Evolutionary conservation across 768 basidiomycete genomes (phyloP).

Genomic region (Mycena leptocephala): DNA sequence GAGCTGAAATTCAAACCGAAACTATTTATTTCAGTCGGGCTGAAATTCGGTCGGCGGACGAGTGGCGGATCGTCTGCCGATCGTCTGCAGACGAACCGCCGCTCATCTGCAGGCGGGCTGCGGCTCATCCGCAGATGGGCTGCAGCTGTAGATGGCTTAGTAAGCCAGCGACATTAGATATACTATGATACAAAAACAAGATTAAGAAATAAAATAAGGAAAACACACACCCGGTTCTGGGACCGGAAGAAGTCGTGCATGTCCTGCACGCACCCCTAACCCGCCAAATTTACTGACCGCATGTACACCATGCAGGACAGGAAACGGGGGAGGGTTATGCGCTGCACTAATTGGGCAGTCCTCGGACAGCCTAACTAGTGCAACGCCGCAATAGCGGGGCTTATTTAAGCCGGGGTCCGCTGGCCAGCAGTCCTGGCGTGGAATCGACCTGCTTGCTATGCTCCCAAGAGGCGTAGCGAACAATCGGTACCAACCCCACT

Average conservation of each 20-base stretch:
- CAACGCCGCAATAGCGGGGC: slow-evolving; percentile 25
- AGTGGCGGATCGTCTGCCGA: too few species aligned
- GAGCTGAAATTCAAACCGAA: too few species aligned
- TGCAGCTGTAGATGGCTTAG: too few species aligned
- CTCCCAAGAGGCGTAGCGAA: background rate
- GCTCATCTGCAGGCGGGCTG: too few species aligned
- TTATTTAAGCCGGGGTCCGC: slow-evolving; percentile 25
- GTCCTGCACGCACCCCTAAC: slow-evolving; percentile 3
- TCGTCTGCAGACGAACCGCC: too few species aligned
- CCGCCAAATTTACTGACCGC: slow-evolving; percentile 30
- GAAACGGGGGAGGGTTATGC: slow-evolving; percentile 28
- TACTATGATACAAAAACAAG: too few species aligned
- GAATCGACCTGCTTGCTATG: background rate
- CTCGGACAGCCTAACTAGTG: background rate
- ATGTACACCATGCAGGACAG: background rate
- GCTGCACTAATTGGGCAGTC: background rate
- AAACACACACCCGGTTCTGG: slow-evolving; percentile 18
- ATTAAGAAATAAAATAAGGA: too few species aligned
- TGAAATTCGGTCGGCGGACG: too few species aligned
- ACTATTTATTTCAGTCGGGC: too few species aligned
- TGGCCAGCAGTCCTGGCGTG: slow-evolving; percentile 32
- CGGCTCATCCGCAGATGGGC: too few species aligned
- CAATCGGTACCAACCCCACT: slow-evolving; percentile 1
- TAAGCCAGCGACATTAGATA: too few species aligned
- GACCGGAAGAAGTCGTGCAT: slow-evolving; percentile 17